These are phyloP conservation scores for Cryptococcus sp. DNA, from an alignment of 1,284 basidiomycete species.

Conservation along the genomic window DNA sequence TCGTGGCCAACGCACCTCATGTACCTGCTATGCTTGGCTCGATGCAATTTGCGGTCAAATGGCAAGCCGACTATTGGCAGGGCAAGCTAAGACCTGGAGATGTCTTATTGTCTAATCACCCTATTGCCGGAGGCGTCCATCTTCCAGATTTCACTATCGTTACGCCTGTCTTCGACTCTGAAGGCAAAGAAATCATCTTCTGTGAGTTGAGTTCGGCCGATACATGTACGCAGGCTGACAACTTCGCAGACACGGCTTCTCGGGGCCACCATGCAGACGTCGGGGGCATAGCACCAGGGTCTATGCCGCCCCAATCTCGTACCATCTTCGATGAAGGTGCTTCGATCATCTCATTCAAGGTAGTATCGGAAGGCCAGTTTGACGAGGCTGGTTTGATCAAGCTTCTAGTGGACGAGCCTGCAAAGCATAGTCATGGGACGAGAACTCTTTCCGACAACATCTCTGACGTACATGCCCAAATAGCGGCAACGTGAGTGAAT, in stretches of 20 bases:
- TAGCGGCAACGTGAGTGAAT: constrained; percentile 27
- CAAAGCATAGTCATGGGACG: constrained; percentile 64
- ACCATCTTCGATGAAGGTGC: constrained; percentile 56
- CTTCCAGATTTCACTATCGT: constrained; percentile 56
- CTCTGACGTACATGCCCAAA: constrained; percentile 45
- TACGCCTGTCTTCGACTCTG: constrained; percentile 41
- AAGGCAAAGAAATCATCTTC: constrained; percentile 37
- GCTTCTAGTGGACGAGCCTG: constrained; percentile 83
- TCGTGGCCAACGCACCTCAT: constrained; percentile 54
- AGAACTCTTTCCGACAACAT: constrained; percentile 27
- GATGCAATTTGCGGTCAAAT: constrained; percentile 41
- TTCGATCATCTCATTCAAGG: constrained; percentile 59
- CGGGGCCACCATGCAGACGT: constrained; percentile 48
- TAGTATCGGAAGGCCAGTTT: constrained; percentile 42
- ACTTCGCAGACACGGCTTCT: constrained; percentile 25
- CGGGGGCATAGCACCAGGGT: constrained; percentile 47
- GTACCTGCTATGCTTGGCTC: constrained; percentile 36
- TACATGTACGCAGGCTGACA: neutral
- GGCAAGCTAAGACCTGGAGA: constrained; percentile 49
- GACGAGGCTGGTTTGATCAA: constrained; percentile 66
- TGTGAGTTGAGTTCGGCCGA: constrained; percentile 11
- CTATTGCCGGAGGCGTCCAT: constrained; percentile 56
- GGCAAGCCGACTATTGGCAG: constrained; percentile 35
- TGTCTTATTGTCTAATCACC: constrained; percentile 57
- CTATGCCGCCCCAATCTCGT: constrained; percentile 56